These are phyloP conservation scores for Eimeria brunetti DNA, from an alignment of 169 alveolate species.

Conservation along the genomic window DNA sequence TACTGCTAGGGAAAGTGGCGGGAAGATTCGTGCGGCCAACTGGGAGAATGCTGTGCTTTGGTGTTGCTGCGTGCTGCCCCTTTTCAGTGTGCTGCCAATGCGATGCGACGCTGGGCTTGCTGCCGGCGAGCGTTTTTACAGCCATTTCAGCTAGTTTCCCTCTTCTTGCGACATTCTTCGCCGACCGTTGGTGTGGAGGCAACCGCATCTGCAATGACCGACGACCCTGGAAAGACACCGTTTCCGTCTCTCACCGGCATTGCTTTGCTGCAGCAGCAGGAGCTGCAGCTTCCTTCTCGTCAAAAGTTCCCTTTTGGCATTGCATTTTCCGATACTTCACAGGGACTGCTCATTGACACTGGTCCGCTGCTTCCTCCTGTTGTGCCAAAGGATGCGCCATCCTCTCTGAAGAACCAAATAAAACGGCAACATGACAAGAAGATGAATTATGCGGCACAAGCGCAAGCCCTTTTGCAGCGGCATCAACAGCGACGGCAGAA, in stretches of 20 bases:
- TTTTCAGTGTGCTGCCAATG: slow-evolving; percentile 32
- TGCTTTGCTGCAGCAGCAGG: slow-evolving; percentile 1
- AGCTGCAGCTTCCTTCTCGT: background rate
- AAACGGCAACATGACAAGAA: slow-evolving; percentile 11
- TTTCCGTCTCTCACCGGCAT: background rate
- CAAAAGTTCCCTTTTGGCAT: slow-evolving; percentile 56
- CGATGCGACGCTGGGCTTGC: slow-evolving; percentile 56
- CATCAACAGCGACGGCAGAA: background rate
- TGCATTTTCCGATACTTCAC: slow-evolving; percentile 15
- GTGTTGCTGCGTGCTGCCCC: background rate
- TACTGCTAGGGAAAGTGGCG: background rate
- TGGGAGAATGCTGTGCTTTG: slow-evolving; percentile 2
- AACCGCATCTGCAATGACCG: background rate
- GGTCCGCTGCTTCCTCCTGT: slow-evolving; percentile 35
- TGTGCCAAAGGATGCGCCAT: background rate
- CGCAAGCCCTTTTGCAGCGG: background rate
- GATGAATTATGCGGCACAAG: slow-evolving; percentile 17
- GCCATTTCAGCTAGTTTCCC: slow-evolving; percentile 35
- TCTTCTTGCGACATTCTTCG: background rate
- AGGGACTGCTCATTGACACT: slow-evolving; percentile 16
- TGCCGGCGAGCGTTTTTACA: slow-evolving; percentile 54
- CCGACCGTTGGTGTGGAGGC: background rate
- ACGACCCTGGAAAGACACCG: background rate
- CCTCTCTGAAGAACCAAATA: slow-evolving; percentile 30
- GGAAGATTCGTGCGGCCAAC: background rate